Evolutionary conservation across 352 stramenopile species (phyloP), one percentile per base, ranked within the genome.

Genomic region (Globisporangium carolinianum): DNA sequence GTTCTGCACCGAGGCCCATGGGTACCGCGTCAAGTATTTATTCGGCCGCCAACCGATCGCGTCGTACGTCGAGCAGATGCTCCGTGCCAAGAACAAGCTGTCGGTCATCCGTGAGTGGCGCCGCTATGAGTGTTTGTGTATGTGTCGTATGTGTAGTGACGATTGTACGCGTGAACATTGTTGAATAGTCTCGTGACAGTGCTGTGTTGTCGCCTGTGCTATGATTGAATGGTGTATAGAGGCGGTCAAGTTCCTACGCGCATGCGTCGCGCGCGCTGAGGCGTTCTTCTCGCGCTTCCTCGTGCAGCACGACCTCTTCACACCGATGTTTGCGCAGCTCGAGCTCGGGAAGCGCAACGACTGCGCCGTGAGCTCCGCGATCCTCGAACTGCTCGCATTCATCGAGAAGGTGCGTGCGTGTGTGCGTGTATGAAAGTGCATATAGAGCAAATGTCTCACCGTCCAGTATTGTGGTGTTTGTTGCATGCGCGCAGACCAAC

Each of bases 1-100:
- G n/a, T 89, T 94, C 55, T 92, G 79, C 69, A 91, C 83, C 0
- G 75, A 91, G 62, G 81, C 77, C 24, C 84, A 94, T 48, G 82
- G 84, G 5, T 94, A 94, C 63, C 82, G 84, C 42, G 75, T 94
- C 51, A 94, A 94, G 62, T 94, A 94, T 71, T 64, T 94, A 35
- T 91, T 94, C 52, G 84, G 82, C 46, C 72, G 81, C 14, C 80
- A 89, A 54, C 82, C 84, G 4, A 84, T 94, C 55, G 80, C 79
- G 1, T 74, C 75, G 11, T 91, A 89, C 42, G 67, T 83, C 0
- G 75, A 82, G 15, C 74, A 84, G 57, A 91, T 91, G 79, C 68
- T 94, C 51, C 70, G 69, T 11, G 88, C 80, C n/a, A 76, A 79
- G 50, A 89, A 92, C 71, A 94, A 89, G 71, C 68, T 91, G 42